These are phyloP conservation scores for Calonectria pteridis DNA, from an alignment of 2,329 filamentous ascomycete species.

Conservation along the genomic window DNA sequence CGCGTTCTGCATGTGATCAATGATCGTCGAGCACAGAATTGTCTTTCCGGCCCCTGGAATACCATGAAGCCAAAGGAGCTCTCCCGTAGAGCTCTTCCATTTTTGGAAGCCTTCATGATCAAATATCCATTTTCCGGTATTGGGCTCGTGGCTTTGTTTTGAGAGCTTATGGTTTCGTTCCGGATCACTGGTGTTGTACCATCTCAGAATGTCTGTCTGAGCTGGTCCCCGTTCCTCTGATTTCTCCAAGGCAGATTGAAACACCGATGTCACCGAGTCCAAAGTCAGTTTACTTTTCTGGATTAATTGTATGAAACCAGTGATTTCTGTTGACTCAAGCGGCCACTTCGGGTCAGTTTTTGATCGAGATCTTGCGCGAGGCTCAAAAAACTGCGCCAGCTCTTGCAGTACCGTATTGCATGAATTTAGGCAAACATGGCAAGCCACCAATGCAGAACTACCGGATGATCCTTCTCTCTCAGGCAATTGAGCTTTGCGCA, in stretches of 20 bases:
- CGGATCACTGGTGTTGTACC: not conserved
- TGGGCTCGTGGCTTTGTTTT: not conserved
- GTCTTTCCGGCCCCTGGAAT: slow-evolving; percentile 1
- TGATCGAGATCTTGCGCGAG: not conserved
- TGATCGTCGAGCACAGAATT: not conserved
- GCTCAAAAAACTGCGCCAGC: not conserved
- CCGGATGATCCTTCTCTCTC: not conserved
- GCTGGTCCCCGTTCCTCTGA: not conserved
- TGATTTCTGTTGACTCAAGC: not conserved
- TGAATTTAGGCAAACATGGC: not conserved
- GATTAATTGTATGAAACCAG: not conserved
- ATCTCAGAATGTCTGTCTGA: not conserved
- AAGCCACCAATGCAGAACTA: not conserved
- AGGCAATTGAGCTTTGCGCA: not conserved
- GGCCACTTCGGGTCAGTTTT: not conserved
- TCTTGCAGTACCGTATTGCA: not conserved
- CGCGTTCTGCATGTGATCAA: not conserved
- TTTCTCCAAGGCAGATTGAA: not conserved
- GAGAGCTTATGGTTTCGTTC: not conserved
- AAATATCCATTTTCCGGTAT: not conserved
- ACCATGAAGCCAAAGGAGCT: not conserved
- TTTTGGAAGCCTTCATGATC: not conserved
- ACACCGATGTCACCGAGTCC: not conserved
- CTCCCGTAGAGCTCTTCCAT: not conserved
- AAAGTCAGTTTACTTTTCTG: not conserved